These are phyloP conservation scores for Mycena epipterygia DNA, from an alignment of 768 basidiomycete species.

Conservation along the genomic window DNA sequence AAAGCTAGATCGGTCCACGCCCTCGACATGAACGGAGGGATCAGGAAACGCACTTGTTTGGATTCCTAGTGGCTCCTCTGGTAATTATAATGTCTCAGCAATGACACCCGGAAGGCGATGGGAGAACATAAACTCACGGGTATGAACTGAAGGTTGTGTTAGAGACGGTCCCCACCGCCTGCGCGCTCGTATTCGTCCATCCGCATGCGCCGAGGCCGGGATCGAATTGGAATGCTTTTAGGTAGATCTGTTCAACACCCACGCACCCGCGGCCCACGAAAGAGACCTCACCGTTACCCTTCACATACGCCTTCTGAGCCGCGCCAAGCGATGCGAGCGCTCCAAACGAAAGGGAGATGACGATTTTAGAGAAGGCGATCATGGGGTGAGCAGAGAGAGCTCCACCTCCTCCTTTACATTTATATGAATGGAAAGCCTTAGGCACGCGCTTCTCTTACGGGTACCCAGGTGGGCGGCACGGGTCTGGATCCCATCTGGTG, in stretches of 20 bases:
- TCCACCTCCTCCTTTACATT: too few species aligned
- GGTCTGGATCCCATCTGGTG: too few species aligned
- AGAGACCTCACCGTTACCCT: neutral
- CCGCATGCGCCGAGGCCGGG: neutral
- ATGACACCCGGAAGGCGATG: neutral
- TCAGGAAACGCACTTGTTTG: constrained; percentile 1
- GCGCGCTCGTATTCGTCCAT: neutral
- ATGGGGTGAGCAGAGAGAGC: neutral
- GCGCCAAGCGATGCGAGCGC: neutral
- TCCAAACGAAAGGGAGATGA: neutral
- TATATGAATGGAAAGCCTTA: too few species aligned
- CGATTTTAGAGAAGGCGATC: neutral
- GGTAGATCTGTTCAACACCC: too few species aligned
- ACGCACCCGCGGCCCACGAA: neutral
- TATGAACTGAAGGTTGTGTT: neutral
- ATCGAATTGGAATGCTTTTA: neutral
- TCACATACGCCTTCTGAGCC: neutral
- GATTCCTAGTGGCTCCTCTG: neutral
- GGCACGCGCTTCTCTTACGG: too few species aligned
- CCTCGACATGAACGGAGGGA: too few species aligned
- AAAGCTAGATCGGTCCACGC: too few species aligned
- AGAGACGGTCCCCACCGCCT: neutral
- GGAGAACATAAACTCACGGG: neutral
- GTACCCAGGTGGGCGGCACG: too few species aligned
- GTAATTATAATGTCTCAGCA: neutral